Conservation (phyloP, 305 asterid species). For the Fraxinus floribunda region DNA sequence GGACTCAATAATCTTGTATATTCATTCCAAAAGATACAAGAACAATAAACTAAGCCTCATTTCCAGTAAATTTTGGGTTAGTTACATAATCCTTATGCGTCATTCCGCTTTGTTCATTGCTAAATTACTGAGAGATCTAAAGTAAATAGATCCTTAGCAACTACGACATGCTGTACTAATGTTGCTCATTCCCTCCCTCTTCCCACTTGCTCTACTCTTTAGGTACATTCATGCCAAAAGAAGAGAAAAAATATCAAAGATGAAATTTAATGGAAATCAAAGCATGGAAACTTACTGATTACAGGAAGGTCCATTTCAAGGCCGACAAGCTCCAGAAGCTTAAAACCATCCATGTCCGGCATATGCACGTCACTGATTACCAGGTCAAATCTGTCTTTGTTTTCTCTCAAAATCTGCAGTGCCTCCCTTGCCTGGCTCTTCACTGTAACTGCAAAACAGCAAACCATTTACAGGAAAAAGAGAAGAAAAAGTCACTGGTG, state of each 20-base stretch:
- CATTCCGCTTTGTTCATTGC: neutral
- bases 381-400: constrained; percentile 28
- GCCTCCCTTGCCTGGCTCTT: constrained; percentile 22
- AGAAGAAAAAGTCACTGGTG: neutral
- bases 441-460: constrained; percentile 25
- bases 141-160: neutral
- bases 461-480: constrained; percentile 20
- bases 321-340: constrained; percentile 41
- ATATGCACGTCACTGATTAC: constrained; percentile 34
- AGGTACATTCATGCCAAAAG: neutral
- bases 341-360: constrained; percentile 15
- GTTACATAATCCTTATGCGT: neutral
- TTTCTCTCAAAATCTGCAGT: constrained; percentile 26
- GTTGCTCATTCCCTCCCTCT: neutral
- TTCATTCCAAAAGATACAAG: neutral
- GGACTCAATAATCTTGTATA: neutral
- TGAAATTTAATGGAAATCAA: neutral
- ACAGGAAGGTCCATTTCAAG: constrained; percentile 82
- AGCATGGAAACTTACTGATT: constrained; percentile 44
- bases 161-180: neutral
- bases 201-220: neutral
- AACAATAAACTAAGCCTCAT: neutral
- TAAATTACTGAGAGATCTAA: neutral
- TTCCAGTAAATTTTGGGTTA: neutral
- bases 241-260: neutral